These are phyloP conservation scores for Rhytidiadelphus loreus DNA, from an alignment of 225 moss, liverwort and hornwort genomes.

Conservation along the genomic window DNA sequence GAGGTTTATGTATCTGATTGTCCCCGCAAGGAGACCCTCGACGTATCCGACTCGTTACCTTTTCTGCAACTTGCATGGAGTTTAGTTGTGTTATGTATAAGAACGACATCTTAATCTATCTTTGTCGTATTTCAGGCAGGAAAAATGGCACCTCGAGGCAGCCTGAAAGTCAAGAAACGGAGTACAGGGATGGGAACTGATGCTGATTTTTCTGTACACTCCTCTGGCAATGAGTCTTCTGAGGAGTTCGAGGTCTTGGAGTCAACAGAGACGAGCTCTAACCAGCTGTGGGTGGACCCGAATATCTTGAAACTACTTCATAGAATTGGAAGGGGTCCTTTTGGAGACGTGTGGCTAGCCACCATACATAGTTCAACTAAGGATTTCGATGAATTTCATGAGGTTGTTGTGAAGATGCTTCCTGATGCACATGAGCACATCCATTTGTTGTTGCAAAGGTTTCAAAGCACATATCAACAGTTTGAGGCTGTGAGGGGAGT, in stretches of 20 bases:
- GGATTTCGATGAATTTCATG: slow-evolving; percentile 97
- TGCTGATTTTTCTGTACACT: slow-evolving; percentile 8
- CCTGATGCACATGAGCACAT: slow-evolving; percentile 69
- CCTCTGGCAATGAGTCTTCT: slow-evolving; percentile 24
- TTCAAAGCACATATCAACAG: slow-evolving; percentile 53
- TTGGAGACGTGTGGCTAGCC: slow-evolving; percentile 91
- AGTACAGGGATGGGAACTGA: slow-evolving; percentile 6
- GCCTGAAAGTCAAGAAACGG: slow-evolving; percentile 20
- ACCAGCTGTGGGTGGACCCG: slow-evolving; percentile 65
- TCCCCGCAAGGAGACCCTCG: neutral
- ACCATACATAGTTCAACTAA: slow-evolving; percentile 87
- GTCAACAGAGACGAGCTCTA: slow-evolving; percentile 13
- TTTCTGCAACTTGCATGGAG: neutral
- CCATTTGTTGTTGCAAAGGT: slow-evolving; percentile 49
- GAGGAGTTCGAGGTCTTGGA: slow-evolving; percentile 48
- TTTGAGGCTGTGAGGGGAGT: slow-evolving; percentile 64
- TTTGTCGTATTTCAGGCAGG: slow-evolving; percentile 13
- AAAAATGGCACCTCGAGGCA: slow-evolving; percentile 22
- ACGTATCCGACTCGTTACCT: neutral
- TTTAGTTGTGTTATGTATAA: neutral
- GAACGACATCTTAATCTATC: neutral
- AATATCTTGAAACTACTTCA: slow-evolving; percentile 72
- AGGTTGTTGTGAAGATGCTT: slow-evolving; percentile 96
- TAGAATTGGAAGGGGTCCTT: slow-evolving; percentile 83
- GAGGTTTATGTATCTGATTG: neutral